Percentiles rank a stretch among this genome's conserved stretches.
Evolutionary conservation across 768 basidiomycete genomes (phyloP).

Genomic region (Podaxis sp.): DNA sequence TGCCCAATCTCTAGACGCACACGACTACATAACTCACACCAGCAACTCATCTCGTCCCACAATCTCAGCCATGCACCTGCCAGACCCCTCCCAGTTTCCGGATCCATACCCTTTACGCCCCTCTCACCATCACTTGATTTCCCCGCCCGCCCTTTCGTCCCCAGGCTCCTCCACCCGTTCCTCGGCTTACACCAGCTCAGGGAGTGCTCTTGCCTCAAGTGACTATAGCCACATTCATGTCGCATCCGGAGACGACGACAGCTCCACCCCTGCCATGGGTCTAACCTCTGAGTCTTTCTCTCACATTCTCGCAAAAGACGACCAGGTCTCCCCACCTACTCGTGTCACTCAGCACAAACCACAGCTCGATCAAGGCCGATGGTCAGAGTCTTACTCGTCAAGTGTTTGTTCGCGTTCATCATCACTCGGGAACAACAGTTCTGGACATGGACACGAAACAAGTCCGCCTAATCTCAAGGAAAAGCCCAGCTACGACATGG

Average conservation of each 20-base stretch:
- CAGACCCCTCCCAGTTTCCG: constrained; percentile 66
- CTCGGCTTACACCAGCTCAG: constrained; percentile 71
- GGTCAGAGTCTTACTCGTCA: constrained; percentile 69
- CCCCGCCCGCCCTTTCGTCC: constrained; percentile 60
- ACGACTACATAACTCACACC: not conserved
- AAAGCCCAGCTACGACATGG: constrained; percentile 72
- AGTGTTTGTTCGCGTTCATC: constrained; percentile 68
- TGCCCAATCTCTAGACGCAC: constrained; percentile 1
- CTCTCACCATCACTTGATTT: constrained; percentile 36
- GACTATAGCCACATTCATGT: constrained; percentile 68
- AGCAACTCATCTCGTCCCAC: constrained; percentile 29
- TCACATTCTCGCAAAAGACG: constrained; percentile 54
- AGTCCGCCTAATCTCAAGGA: constrained; percentile 44
- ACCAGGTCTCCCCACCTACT: constrained; percentile 37
- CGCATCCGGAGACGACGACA: constrained; percentile 56
- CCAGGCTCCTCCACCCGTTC: constrained; percentile 71
- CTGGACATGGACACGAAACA: constrained; percentile 33
- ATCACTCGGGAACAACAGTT: constrained; percentile 45
- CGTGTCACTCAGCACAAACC: constrained; percentile 40
- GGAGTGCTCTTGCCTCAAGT: constrained; percentile 52
- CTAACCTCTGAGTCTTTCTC: constrained; percentile 65
- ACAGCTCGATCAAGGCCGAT: constrained; percentile 60
- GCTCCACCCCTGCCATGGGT: constrained; percentile 37
- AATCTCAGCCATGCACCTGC: constrained; percentile 38
- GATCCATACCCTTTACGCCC: constrained; percentile 66